phyloP scores from a whole-genome alignment of 2,329 filamentous ascomycete species.

The Fusarium duplospermum region DNA sequence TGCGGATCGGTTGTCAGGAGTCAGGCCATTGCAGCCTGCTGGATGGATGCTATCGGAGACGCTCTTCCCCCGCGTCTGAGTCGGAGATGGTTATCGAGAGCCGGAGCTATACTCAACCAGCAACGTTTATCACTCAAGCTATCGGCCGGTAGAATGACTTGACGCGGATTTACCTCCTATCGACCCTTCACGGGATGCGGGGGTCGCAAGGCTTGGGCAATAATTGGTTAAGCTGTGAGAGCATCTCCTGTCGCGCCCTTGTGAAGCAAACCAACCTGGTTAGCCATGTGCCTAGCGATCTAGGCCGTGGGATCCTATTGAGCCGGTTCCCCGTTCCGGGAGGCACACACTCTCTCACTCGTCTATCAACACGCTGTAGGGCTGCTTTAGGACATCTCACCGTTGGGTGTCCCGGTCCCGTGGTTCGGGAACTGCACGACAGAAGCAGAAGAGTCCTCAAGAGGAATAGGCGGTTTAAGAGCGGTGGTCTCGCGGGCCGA shows the following conservation, averaged over 20 bases:
- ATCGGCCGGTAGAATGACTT: background rate
- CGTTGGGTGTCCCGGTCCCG: constrained; percentile 29
- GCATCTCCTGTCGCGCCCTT: constrained; percentile 9
- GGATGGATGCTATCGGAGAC: background rate
- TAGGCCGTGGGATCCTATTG: constrained; percentile 5
- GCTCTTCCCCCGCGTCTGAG: background rate
- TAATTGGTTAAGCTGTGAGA: background rate
- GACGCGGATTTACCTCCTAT: background rate
- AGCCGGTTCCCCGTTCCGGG: constrained; percentile 20
- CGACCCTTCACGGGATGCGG: constrained; percentile 5
- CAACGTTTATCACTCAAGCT: background rate
- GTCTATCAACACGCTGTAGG: constrained; percentile 4
- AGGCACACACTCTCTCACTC: background rate
- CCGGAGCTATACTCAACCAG: constrained; percentile 15
- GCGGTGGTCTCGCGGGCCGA: constrained; percentile 26
- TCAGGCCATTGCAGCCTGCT: background rate
- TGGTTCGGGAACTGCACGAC: constrained; percentile 30
- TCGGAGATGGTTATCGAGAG: constrained; percentile 9
- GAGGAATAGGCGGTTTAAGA: constrained; percentile 1
- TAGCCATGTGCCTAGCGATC: constrained; percentile 22
- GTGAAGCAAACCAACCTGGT: constrained; percentile 9
- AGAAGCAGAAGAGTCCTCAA: constrained; percentile 21
- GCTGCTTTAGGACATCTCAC: constrained; percentile 21
- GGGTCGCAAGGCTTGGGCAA: constrained; percentile 4
- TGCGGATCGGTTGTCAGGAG: constrained; percentile 1